Base-by-base conservation (phyloP, 106 monocot species). In the Narthecium ossifragum region DNA sequence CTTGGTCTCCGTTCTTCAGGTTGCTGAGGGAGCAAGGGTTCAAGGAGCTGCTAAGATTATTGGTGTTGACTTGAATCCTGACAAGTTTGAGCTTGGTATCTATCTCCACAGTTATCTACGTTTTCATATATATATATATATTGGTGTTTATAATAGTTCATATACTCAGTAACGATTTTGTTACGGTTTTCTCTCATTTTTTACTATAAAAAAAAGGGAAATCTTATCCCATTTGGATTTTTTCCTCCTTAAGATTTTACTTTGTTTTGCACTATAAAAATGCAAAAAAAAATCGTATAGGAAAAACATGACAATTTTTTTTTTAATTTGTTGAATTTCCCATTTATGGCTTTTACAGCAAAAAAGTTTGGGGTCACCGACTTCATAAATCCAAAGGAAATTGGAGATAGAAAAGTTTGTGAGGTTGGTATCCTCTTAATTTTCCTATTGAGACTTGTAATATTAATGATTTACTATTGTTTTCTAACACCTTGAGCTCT, bases 301-400 rank as follows among this genome's bases (percentile, higher is more conserved):
- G n/a, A 39, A 11, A 39, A 11, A 39, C 15, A 39, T 39, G 15
- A 39, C 15, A 11, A 38, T 10, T 48, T 54, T 17, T 62, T 5
- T 39, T 23, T 20, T 48, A 34, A 34, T 51, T 7, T 48, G 13
- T n/a, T 54, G 26, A 49, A 9, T 37, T 8, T 33, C 34, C 24
- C 1, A 20, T 26, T 3, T 53, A 27, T 25, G 54, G 15, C 11
- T 55, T 7, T 53, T 74, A 22, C 72, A 94, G 96, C 86, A 14
- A 96, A 80, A 68, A 90, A 68, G 66, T 76, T 96, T 74, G 96
- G 96, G 13, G 15, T 96, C 6, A 96, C 90, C 15, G 83, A 90
- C 52, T 90, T 90, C 59, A 51, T 96, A 9, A 96, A 90, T 41
- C 84, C 96, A 23, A 86, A 74, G 31, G 90, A 90, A 3, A 77